These are phyloP conservation scores for Pelargonium myrrhifolium DNA, from an alignment of 441 rosid genomes.

Conservation along the genomic window DNA sequence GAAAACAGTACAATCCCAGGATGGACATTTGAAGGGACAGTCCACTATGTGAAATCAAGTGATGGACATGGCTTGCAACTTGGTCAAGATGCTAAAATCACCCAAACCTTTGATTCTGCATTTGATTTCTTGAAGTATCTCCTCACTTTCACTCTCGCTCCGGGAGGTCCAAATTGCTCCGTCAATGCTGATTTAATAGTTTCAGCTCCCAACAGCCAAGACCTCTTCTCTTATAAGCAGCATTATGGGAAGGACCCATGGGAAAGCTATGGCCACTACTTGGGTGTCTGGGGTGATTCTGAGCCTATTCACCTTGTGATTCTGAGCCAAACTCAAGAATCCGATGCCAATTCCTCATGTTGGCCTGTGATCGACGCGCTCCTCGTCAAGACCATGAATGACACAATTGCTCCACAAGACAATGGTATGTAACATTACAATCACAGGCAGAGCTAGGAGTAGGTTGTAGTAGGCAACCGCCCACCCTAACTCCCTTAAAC, in stretches of 20 bases:
- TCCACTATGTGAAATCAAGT: slow-evolving; percentile 40
- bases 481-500: no score
- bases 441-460: no score
- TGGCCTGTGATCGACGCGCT: slow-evolving; percentile 44
- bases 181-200: slow-evolving; percentile 26
- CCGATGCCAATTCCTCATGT: slow-evolving; percentile 35
- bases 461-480: no score
- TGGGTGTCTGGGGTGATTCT: slow-evolving; percentile 41
- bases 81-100: slow-evolving; percentile 44
- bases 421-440: no score
- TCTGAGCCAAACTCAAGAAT: slow-evolving; percentile 32
- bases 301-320: slow-evolving; percentile 37
- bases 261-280: slow-evolving; percentile 41
- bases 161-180: slow-evolving; percentile 36
- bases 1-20: slow-evolving; percentile 48
- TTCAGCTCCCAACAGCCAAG: slow-evolving; percentile 39
- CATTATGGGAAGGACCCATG: slow-evolving; percentile 34
- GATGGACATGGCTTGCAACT: slow-evolving; percentile 42
- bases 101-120: slow-evolving; percentile 42
- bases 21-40: slow-evolving; percentile 43
- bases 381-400: slow-evolving; percentile 25
- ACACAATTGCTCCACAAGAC: slow-evolving; percentile 22
- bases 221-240: slow-evolving; percentile 28
- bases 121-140: slow-evolving; percentile 29
- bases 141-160: slow-evolving; percentile 39